Evolutionary conservation across 1,139 yeast genomes (phyloP), one percentile per base, ranked within the genome.

Genomic region (Saccharomyces pastorianus): DNA sequence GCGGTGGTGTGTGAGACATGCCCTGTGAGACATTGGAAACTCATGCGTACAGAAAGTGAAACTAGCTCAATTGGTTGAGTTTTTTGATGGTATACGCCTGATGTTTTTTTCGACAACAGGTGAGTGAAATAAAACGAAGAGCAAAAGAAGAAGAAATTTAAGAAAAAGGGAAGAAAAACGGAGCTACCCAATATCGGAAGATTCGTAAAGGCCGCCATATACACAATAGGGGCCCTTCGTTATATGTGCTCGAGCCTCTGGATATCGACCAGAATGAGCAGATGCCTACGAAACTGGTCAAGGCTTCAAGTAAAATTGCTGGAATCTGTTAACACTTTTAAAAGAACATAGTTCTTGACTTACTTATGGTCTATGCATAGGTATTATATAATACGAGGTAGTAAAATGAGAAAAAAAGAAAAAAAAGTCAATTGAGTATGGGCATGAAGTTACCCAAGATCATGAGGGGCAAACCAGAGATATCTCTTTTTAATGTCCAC

Each of bases 391-490:
- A 20, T 6, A 17, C 44, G 6, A 38, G 17, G 17, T 31, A 13
- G 13, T 13, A 6, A 29, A 29, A 29, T 29, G 42, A 34, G 9
- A 38, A n/a, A 17, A 38, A 9, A 17, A 17, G 17, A 38, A 6
- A 20, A 4, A 14, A 20, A 20, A 20, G 27, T 38, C n/a, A 38
- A 38, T 38, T 38, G 44, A 38, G 44, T 17, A 38, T 54, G 26
- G 97, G 96, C 63, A 91, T 73, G 67, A 91, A 93, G 65, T 89
- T 93, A 28, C 97, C 98, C 47, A 93, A 81, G 47, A 93, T 86
- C 96, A 91, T 91, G 91, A 93, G 86, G 14, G 99, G 99, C 54
- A 93, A 81, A 58, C 95, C 97, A 71, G 93, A 93, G 32, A 91
- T 85, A 69, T 93, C 98, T 62, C 97, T 76, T 65, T 90, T 90